Evolutionary conservation across 495 filamentous ascomycete species (phyloP), one percentile per base, ranked within the genome.

Genomic region (Aspergillus mulundensis): DNA sequence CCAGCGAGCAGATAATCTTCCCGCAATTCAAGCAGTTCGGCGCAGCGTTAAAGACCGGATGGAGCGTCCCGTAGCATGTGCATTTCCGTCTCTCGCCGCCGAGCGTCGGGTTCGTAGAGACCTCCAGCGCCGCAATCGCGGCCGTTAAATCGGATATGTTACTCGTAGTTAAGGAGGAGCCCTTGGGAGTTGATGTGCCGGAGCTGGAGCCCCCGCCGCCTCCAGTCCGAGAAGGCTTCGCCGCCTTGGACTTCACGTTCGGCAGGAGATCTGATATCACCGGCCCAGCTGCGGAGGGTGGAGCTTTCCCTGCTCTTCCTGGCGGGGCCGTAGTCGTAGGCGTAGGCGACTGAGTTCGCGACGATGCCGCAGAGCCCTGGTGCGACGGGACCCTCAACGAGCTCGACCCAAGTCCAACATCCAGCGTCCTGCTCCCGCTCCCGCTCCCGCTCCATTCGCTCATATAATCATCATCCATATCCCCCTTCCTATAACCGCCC

Each of bases 1-100:
- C 91, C 61, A 95, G 89, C 12, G 95, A 83, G 69, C 94, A 98
- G 50, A 97, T 86, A n/a, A 98, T 90, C 70, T 97, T 96, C 50
- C 94, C 94, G 66, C 94, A 98, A 59, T 81, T 85, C 18, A 94
- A 75, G 60, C 94, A 98, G 66, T 97, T 98, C 3, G 95, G 94
- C 0, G 91, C 89, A 0, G 92, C 89, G 10, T 80, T 81, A 11
- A 96, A 84, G 10, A 96, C 77, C 4, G 95, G 88, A 62, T 98
- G 94, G 1, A 89, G 81, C 3, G 87, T 78, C 0, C 87, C 94
- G 57, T 90, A 88, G 73, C 94, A 98, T 62, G 83, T 86, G 68
- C 94, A 98, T 56, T 81, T 81, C 36, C 86, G 81, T 12, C 80
- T 70, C 43, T 77, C 72, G 5, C 72, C 64, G 24, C 78, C 62